Conservation (phyloP, 2,329 filamentous ascomycete species). For the Trichoderma sp. region DNA sequence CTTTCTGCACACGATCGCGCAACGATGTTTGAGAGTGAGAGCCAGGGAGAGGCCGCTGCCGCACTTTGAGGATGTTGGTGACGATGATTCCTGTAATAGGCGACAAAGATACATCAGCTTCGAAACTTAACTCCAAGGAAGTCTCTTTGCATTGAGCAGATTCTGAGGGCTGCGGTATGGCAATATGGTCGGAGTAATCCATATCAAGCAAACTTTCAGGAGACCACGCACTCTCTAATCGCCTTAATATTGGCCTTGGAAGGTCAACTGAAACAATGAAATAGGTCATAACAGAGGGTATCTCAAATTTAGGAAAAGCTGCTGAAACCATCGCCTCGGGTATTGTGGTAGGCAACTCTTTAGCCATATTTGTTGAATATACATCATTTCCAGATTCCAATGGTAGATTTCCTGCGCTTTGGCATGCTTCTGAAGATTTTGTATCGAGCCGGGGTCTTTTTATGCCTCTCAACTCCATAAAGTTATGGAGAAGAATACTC, state of each 20-base stretch:
- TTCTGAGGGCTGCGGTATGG: constrained; percentile 19
- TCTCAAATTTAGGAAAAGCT: constrained; percentile 26
- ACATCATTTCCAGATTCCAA: not conserved
- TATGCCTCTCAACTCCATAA: constrained; percentile 37
- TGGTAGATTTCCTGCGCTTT: not conserved
- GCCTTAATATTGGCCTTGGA: constrained; percentile 51
- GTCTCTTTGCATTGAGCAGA: constrained; percentile 29
- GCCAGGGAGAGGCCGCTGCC: constrained; percentile 67
- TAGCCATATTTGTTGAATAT: not conserved
- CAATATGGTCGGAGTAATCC: constrained; percentile 52
- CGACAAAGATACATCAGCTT: constrained; percentile 74
- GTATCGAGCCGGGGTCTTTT: constrained; percentile 31
- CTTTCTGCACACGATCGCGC: constrained; percentile 54
- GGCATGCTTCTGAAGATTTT: not conserved
- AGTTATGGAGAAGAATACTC: constrained; percentile 35
- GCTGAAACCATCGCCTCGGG: constrained; percentile 13
- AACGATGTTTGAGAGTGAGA: constrained; percentile 48
- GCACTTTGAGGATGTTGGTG: constrained; percentile 70
- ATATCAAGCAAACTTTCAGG: constrained; percentile 59
- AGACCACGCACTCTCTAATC: constrained; percentile 52
- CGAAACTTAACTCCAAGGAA: constrained; percentile 47
- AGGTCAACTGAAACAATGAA: constrained; percentile 56
- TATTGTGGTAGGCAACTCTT: not conserved
- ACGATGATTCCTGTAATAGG: constrained; percentile 68
- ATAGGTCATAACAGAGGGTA: constrained; percentile 28